Evolutionary conservation across 192 early-diverging fungal species (phyloP).

Genomic region (Paraglomus brasilianum): DNA sequence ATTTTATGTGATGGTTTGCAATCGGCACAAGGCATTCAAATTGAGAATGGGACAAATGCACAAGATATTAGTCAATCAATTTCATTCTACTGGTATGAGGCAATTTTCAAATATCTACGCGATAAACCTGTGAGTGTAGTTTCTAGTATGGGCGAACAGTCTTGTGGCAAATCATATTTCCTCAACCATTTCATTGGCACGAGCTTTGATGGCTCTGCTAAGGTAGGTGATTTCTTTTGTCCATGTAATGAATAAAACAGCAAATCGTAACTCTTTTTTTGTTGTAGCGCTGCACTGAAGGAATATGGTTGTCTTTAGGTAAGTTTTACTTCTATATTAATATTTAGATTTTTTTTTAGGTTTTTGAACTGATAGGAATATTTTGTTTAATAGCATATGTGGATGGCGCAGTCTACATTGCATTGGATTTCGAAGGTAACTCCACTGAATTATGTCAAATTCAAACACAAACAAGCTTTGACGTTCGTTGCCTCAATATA

Average conservation of each 20-base stretch:
- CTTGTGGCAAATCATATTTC: slow-evolving; percentile 3
- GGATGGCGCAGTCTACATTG: slow-evolving; percentile 28
- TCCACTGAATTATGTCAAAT: too few relatives aligned
- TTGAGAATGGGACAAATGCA: too few relatives aligned
- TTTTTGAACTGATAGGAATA: too few relatives aligned
- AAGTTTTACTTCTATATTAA: too few relatives aligned
- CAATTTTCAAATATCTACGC: background rate
- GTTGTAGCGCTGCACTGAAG: slow-evolving; percentile 34
- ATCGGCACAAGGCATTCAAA: background rate
- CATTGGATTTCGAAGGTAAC: slow-evolving; percentile 34
- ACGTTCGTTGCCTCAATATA: too few relatives aligned
- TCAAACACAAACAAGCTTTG: too few relatives aligned
- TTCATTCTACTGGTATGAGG: slow-evolving; percentile 8
- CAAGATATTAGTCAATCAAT: slow-evolving; percentile 8
- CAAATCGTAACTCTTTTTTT: background rate
- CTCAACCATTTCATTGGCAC: slow-evolving; percentile 29
- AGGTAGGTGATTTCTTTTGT: too few relatives aligned
- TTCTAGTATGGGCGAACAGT: slow-evolving; percentile 17
- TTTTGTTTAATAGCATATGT: slow-evolving; percentile 16
- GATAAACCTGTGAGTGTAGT: slow-evolving; percentile 8
- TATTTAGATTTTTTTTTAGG: too few relatives aligned
- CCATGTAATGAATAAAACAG: background rate
- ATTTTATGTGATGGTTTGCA: background rate
- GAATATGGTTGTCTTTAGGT: slow-evolving; percentile 31
- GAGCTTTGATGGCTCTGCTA: slow-evolving; percentile 32